These are phyloP conservation scores for Taphrina sp. DNA, from an alignment of 1,139 yeast species.

Conservation along the genomic window DNA sequence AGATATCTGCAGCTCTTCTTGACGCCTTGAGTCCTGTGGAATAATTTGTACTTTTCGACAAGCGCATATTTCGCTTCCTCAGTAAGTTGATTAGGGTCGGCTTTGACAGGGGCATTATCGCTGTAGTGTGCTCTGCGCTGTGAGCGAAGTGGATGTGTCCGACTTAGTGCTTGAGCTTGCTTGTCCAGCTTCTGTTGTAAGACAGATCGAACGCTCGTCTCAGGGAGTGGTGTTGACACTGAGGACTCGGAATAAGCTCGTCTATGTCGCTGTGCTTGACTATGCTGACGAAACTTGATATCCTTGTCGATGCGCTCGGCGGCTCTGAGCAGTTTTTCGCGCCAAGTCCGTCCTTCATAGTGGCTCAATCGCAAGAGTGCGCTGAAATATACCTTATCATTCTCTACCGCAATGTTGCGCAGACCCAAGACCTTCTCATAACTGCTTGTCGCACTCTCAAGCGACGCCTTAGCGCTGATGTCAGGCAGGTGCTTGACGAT, in stretches of 20 bases:
- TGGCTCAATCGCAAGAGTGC: conserved; percentile 14
- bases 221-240: neutral
- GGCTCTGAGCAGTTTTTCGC: conserved; percentile 12
- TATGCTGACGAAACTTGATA: too few species aligned
- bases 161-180: neutral
- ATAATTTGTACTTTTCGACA: conserved; percentile 1
- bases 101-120: neutral
- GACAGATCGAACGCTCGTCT: neutral
- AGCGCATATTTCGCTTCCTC: conserved; percentile 12
- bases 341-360: conserved; percentile 6
- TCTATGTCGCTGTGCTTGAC: conserved; percentile 1
- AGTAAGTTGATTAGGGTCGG: neutral
- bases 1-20: neutral
- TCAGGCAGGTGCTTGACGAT: conserved; percentile 11
- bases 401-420: neutral
- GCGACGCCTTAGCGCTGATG: conserved; percentile 4
- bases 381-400: conserved; percentile 15
- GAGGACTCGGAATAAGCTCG: neutral
- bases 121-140: neutral
- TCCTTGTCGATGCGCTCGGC: conserved; percentile 4
- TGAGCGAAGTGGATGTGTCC: neutral
- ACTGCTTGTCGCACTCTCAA: conserved; percentile 3
- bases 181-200: conserved; percentile 15
- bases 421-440: neutral
- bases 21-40: conserved; percentile 1